Evolutionary conservation across 352 stramenopile genomes (phyloP), one percentile per base, ranked within the genome.

Genomic region (Phytophthora hybrid): DNA sequence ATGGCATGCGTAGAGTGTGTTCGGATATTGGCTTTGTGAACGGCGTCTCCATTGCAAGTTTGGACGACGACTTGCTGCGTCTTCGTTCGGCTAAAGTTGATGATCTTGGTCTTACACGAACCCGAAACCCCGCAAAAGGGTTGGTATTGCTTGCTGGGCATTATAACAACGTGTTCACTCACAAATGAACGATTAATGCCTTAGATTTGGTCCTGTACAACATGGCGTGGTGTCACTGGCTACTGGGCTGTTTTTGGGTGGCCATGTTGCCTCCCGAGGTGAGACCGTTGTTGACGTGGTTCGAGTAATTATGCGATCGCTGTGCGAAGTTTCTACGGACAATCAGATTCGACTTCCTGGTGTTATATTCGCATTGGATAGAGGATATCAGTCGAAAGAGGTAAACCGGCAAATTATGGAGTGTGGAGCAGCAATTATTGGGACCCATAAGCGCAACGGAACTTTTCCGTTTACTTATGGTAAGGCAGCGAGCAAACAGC

Each of bases 361-460:
- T 19, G 32, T 69, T 9, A 19, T 69, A 11, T 61, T 63, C 26
- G 63, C 63, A 21, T 46, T 69, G n/a, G 62, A 69, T 23, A 58
- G 52, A 63, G 63, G 63, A 3, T 69, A 69, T 58, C 63, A 69
- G 9, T 69, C 63, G 7, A 39, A 58, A 13, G 53, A 32, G 18
- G 53, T 58, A 26, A 69, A 63, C 16, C 53, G 23, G 10, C 53
- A 69, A 13, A 52, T 69, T 49, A n/a, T 62, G 2, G 18, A 63
- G 5, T 61, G 29, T 32, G 53, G 53, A 18, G 63, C 18, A n/a
- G 34, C 5, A 9, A 49, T 69, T 39, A 69, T 69, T 51, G 53
- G 53, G 1, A 63, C 63, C 2, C 63, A 69, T 47, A 63, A 69
- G n/a, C 37, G 19, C 2, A 57, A 34, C 18, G 2, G 13, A 39